Conservation (phyloP, 1,284 basidiomycete species). For the Sanguinoderma infundibulare region DNA sequence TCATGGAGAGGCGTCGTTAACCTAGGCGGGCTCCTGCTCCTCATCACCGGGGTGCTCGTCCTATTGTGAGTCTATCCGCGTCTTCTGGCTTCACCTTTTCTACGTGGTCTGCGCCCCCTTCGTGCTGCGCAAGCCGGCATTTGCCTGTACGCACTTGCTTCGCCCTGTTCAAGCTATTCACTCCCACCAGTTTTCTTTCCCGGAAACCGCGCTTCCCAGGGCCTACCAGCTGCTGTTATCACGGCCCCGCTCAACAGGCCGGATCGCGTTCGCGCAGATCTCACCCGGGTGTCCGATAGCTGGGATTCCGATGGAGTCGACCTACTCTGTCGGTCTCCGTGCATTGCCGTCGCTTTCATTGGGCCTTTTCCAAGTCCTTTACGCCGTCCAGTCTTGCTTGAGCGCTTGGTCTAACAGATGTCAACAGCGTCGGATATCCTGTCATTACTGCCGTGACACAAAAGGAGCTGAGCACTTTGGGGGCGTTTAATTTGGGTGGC, state of each 20-base stretch:
- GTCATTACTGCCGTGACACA: slow-evolving; percentile 50
- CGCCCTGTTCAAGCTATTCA: background rate
- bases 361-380: background rate
- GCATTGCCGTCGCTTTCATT: background rate
- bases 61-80: slow-evolving; percentile 37
- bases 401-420: background rate
- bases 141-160: background rate
- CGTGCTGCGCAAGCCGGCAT: slow-evolving; percentile 12
- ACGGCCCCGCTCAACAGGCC: background rate
- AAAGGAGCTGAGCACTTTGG: slow-evolving; percentile 30
- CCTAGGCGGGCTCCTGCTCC: slow-evolving; percentile 37
- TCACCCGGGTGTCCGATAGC: too few species aligned
- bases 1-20: slow-evolving; percentile 38
- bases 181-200: background rate
- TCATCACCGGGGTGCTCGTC: slow-evolving; percentile 39
- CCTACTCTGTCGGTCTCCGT: too few species aligned
- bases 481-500: slow-evolving; percentile 58
- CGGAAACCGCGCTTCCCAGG: background rate
- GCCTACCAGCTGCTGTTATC: background rate
- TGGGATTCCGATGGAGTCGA: too few species aligned
- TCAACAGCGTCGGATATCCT: slow-evolving; percentile 50
- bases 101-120: background rate
- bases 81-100: background rate
- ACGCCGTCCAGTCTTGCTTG: background rate
- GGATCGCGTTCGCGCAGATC: background rate